Percentiles rank a stretch among this genome's conserved stretches.
Evolutionary conservation across 1,284 basidiomycete genomes (phyloP).

Genomic region (Stereum hirsutum): DNA sequence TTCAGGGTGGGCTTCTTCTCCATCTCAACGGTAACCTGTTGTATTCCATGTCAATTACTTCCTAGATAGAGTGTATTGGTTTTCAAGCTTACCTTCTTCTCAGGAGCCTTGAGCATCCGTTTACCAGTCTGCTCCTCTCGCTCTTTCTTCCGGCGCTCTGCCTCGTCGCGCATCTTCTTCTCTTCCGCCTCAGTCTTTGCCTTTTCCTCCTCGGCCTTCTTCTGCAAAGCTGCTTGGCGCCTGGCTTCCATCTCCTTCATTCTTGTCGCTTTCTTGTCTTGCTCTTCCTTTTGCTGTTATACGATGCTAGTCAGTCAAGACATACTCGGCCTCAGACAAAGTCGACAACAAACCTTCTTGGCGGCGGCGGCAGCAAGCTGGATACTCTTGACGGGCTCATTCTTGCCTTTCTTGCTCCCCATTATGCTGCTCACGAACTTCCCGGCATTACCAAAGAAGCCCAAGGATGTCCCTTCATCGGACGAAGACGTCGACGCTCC

Average conservation of each 20-base stretch:
- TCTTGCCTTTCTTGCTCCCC: slow-evolving; percentile 55
- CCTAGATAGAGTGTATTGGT: too few species aligned
- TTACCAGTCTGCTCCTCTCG: slow-evolving; percentile 68
- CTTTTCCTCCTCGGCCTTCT: slow-evolving; percentile 76
- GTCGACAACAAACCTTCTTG: slow-evolving; percentile 59
- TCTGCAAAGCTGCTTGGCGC: slow-evolving; percentile 59
- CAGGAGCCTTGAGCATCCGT: slow-evolving; percentile 35
- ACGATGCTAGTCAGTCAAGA: slow-evolving; percentile 2
- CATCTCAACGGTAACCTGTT: slow-evolving; percentile 42
- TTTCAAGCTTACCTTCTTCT: slow-evolving; percentile 56
- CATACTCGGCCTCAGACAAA: background rate
- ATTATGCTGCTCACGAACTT: slow-evolving; percentile 57
- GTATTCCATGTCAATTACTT: too few species aligned
- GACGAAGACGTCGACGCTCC: slow-evolving; percentile 40
- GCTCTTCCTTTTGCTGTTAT: slow-evolving; percentile 76
- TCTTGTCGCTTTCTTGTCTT: slow-evolving; percentile 67
- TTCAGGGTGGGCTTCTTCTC: slow-evolving; percentile 52
- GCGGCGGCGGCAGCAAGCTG: slow-evolving; percentile 76
- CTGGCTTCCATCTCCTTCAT: slow-evolving; percentile 76
- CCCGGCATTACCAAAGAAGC: slow-evolving; percentile 59
- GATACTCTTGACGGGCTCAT: slow-evolving; percentile 71
- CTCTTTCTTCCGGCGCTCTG: slow-evolving; percentile 63
- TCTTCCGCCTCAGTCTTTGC: slow-evolving; percentile 54
- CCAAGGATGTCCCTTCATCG: slow-evolving; percentile 42
- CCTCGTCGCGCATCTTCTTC: slow-evolving; percentile 59